Evolutionary conservation across 768 basidiomycete species (phyloP), one percentile per base, ranked within the genome.

Genomic region (Tylopilus balloui): DNA sequence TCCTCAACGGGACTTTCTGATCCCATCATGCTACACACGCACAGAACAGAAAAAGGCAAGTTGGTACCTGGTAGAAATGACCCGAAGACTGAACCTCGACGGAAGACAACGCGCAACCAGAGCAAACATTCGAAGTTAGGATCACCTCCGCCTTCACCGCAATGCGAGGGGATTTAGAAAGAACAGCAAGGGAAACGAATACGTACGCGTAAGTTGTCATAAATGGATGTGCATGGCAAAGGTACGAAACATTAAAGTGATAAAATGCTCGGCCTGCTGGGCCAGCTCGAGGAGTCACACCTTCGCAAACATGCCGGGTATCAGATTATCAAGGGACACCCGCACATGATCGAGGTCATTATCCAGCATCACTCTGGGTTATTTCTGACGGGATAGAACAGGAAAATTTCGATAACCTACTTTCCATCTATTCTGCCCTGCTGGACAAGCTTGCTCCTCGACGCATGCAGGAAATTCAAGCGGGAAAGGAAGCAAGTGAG

Each of bases 401-500:
- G 65, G 56, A 57, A 40, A 57, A 52, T 35, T 61, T 67, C n/a
- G 45, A 57, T 3, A 13, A 21, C 20, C 41, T 67, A 20, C 55
- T 58, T 47, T 68, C 49, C 36, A 51, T 38, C 6, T 64, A 54
- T 61, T 50, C 54, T 47, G 47, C 44, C 14, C 43, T 70, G 14
- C 51, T 71, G 27, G 58, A 71, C 31, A 67, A 71, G 28, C 59
- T 75, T 20, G 61, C 61, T 20, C 62, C 61, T 32, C 55, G 59
- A 20, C 67, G 69, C 8, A 62, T 54, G 31, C 63, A 60, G 23
- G 60, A 58, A 32, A 61, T 66, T 35, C 65, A 67, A 49, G 59
- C 62, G 9, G 59, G 68, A 19, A 66, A 70, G 45, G 58, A 63
- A 40, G 62, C 60, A 51, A 52, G 73, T 75, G 48, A 52, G 69